Percentiles rank a stretch among this genome's conserved stretches.
Evolutionary conservation across 2,329 filamentous ascomycete genomes (phyloP).

Genomic region (Ilyonectria robusta): DNA sequence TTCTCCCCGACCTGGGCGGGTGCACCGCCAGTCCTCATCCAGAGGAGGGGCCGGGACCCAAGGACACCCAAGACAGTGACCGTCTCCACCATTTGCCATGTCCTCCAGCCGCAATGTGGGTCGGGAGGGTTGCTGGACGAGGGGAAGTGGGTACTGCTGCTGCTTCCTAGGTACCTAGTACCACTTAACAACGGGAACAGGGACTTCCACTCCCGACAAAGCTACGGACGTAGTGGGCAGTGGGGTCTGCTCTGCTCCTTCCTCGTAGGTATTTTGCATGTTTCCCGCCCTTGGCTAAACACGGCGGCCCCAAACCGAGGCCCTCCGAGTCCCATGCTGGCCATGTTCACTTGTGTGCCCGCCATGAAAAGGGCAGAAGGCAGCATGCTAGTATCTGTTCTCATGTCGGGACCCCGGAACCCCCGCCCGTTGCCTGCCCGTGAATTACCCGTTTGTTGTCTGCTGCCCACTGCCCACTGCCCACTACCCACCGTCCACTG

Average conservation of each 20-base stretch:
- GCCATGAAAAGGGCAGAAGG: background rate
- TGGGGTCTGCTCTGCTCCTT: background rate
- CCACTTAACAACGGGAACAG: background rate
- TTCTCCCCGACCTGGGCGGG: background rate
- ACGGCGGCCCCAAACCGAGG: background rate
- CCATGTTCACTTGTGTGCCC: background rate
- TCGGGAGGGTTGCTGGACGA: conserved; percentile 35
- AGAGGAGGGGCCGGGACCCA: conserved; percentile 12
- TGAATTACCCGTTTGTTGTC: background rate
- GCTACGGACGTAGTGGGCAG: background rate
- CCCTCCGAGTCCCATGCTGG: background rate
- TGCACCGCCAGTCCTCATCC: conserved; percentile 11
- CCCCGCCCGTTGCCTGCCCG: background rate
- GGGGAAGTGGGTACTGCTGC: conserved; percentile 41
- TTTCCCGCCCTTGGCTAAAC: conserved; percentile 8
- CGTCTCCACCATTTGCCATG: conserved; percentile 7
- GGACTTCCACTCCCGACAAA: background rate
- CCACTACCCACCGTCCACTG: background rate
- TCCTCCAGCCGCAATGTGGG: conserved; percentile 41
- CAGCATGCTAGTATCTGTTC: background rate
- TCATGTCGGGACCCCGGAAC: background rate
- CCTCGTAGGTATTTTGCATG: background rate
- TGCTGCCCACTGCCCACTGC: background rate
- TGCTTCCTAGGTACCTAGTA: background rate
- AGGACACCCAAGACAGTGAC: background rate